These are phyloP conservation scores for Serendipita vermifera DNA, from an alignment of 768 basidiomycete species.

Conservation along the genomic window DNA sequence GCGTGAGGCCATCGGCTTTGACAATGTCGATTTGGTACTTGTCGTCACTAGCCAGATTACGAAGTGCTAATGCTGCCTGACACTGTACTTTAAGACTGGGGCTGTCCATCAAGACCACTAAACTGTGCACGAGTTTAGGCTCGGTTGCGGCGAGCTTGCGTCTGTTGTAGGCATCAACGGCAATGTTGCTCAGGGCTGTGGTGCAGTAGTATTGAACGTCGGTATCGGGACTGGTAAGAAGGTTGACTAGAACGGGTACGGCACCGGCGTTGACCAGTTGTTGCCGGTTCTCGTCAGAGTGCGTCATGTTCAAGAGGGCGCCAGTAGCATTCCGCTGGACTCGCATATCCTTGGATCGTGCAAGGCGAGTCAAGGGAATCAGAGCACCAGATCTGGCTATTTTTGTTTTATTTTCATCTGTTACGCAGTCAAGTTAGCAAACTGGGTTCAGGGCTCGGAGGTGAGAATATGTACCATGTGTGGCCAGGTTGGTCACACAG, in stretches of 20 bases:
- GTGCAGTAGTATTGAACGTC: conserved; percentile 99
- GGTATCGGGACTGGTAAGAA: conserved; percentile 93
- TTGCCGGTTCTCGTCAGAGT: conserved; percentile 99
- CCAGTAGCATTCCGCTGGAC: conserved; percentile 98
- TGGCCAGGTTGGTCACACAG: conserved; percentile 96
- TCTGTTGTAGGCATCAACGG: conserved; percentile 85
- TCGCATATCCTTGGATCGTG: conserved; percentile 97
- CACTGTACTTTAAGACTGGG: conserved; percentile 97
- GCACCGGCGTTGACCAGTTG: conserved; percentile 97
- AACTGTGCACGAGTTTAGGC: conserved; percentile 84
- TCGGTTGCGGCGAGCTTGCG: conserved; percentile 91
- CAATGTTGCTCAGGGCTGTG: conserved; percentile 95
- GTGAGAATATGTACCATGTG: conserved; percentile 60
- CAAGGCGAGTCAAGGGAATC: conserved; percentile 88
- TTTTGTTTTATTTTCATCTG: conserved; percentile 99
- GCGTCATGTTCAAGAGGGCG: conserved; percentile 97
- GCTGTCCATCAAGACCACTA: conserved; percentile 94
- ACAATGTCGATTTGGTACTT: conserved; percentile 99
- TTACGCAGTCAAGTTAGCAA: neutral
- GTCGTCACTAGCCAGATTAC: conserved; percentile 96
- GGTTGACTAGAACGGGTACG: conserved; percentile 88
- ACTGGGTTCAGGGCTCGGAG: no score
- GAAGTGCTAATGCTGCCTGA: conserved; percentile 88
- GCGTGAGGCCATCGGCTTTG: conserved; percentile 81
- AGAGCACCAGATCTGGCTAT: conserved; percentile 99